Percentiles rank a stretch among this genome's conserved stretches.
phyloP scores from a whole-genome alignment of 495 filamentous ascomycete species.

The Neurospora sp. region DNA sequence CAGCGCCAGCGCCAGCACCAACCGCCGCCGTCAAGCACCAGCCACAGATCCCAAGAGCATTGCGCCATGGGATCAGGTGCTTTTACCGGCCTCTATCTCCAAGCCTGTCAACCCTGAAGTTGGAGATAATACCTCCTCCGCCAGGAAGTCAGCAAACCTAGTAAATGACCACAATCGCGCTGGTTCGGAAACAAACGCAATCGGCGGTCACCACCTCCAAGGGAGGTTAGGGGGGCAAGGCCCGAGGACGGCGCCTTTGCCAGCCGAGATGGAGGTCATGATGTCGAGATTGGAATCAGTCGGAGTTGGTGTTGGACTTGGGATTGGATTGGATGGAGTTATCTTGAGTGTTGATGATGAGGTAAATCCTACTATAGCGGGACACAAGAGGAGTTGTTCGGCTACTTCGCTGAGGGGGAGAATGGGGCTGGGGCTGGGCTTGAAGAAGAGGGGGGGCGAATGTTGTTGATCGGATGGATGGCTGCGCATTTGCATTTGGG shows the following conservation, averaged over 20 bases:
- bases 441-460: background rate
- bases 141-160: no score
- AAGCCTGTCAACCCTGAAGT: background rate
- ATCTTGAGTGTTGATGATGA: background rate
- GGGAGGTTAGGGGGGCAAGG: background rate
- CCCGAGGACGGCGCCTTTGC: background rate
- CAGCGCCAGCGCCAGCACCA: background rate
- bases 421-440: background rate
- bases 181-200: background rate
- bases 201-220: background rate
- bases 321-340: background rate
- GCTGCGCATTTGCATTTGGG: background rate
- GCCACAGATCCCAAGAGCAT: background rate
- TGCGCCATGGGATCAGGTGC: background rate
- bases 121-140: background rate
- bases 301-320: background rate
- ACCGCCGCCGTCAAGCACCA: background rate
- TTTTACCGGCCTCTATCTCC: background rate
- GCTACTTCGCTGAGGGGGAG: background rate
- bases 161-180: background rate
- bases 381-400: background rate
- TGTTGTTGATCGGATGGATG: background rate
- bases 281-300: background rate
- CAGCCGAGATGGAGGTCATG: background rate
- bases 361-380: background rate